A percentile compares a stretch with the other conserved stretches of the same genome.
Evolutionary conservation across 2,329 filamentous ascomycete genomes (phyloP).

Genomic region (Hypoxylon sp.): DNA sequence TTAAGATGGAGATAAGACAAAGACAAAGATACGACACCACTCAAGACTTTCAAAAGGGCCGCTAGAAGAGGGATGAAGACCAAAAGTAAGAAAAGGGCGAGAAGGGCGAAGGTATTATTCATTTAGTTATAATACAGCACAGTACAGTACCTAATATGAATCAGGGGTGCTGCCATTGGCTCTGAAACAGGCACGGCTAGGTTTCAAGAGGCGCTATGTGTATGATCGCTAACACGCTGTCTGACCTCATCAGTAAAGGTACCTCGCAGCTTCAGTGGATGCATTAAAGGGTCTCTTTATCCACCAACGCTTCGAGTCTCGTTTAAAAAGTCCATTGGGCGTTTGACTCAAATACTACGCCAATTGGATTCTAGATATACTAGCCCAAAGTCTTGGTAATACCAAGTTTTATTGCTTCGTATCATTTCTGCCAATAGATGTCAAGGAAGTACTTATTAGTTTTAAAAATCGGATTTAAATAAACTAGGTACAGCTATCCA

Average conservation of each 20-base stretch:
- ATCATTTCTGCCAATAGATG: neutral
- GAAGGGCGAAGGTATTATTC: constrained; percentile 15
- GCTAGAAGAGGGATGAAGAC: constrained; percentile 7
- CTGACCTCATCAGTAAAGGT: constrained; percentile 25
- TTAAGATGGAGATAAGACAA: constrained; percentile 4
- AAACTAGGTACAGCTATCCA: neutral
- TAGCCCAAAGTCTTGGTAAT: neutral
- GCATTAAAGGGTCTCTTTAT: neutral
- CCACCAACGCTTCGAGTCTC: neutral
- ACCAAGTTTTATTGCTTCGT: constrained; percentile 14
- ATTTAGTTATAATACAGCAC: neutral
- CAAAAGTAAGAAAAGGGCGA: constrained; percentile 2
- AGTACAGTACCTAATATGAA: constrained; percentile 26
- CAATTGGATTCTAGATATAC: constrained; percentile 12
- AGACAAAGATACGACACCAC: constrained; percentile 9
- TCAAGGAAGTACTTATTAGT: neutral
- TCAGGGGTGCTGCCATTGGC: constrained; percentile 28
- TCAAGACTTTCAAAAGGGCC: neutral
- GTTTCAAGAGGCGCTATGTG: constrained; percentile 43
- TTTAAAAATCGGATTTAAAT: neutral
- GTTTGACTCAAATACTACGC: neutral
- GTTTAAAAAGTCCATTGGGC: constrained; percentile 1
- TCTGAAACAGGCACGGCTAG: constrained; percentile 39
- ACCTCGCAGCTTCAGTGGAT: constrained; percentile 20
- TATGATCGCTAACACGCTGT: constrained; percentile 35